These are phyloP conservation scores for Taphrina wiesneri DNA, from an alignment of 1,139 yeast genomes.

Conservation along the genomic window DNA sequence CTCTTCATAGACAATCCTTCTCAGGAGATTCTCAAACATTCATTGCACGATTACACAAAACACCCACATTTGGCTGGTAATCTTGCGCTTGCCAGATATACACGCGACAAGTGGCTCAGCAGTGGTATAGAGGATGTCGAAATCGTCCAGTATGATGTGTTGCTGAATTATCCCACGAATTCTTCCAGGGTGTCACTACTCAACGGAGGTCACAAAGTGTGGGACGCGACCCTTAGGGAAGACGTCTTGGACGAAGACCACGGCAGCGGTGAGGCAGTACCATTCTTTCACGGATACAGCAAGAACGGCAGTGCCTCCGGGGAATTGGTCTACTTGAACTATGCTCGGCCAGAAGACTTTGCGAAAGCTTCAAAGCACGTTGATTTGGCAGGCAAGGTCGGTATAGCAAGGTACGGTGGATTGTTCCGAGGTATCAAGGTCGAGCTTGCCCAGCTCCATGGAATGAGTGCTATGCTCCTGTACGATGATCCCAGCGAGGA, in stretches of 20 bases:
- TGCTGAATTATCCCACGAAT: slow-evolving; percentile 57
- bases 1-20: slow-evolving; percentile 21
- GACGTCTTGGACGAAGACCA: slow-evolving; percentile 71
- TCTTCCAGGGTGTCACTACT: slow-evolving; percentile 49
- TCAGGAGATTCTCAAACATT: slow-evolving; percentile 2
- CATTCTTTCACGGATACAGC: slow-evolving; percentile 69
- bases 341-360: slow-evolving; percentile 61
- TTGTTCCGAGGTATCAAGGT: slow-evolving; percentile 68
- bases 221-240: slow-evolving; percentile 67
- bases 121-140: slow-evolving; percentile 56
- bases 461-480: slow-evolving; percentile 61
- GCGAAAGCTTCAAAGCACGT: slow-evolving; percentile 53
- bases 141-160: slow-evolving; percentile 61
- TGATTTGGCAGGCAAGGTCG: slow-evolving; percentile 56
- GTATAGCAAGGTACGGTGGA: slow-evolving; percentile 51
- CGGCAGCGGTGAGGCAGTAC: slow-evolving; percentile 48
- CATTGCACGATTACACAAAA: slow-evolving; percentile 54
- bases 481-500: slow-evolving; percentile 72
- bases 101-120: slow-evolving; percentile 60
- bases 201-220: slow-evolving; percentile 52
- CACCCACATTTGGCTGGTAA: slow-evolving; percentile 71
- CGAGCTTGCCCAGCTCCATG: slow-evolving; percentile 64
- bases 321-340: slow-evolving; percentile 60
- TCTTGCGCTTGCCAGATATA: slow-evolving; percentile 64
- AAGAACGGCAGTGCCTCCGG: slow-evolving; percentile 68